A percentile compares a stretch with the other conserved stretches of the same genome.
phyloP scores from a whole-genome alignment of 257 asterid species.

The Datura wrightii region DNA sequence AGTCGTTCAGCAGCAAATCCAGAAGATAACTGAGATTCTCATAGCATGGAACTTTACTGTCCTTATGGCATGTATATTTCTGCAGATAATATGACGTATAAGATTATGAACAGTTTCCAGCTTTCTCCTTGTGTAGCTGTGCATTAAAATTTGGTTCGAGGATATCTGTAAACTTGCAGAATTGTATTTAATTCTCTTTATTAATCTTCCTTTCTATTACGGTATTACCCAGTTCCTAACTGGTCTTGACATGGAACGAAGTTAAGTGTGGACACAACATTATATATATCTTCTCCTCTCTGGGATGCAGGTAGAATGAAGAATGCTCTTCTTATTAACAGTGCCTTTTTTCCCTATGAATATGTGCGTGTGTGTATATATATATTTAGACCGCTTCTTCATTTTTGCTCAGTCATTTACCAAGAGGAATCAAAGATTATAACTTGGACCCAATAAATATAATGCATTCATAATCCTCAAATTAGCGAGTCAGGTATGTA shows the following conservation, averaged over 20 bases:
- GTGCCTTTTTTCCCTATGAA: background rate
- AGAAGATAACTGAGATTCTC: slow-evolving; percentile 14
- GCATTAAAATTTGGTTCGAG: slow-evolving; percentile 22
- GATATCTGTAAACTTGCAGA: background rate
- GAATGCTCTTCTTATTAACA: background rate
- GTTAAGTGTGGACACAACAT: background rate
- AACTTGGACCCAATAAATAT: background rate
- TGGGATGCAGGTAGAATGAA: background rate
- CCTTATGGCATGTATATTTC: background rate
- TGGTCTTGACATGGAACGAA: slow-evolving; percentile 14
- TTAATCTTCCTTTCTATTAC: background rate
- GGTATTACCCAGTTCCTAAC: background rate
- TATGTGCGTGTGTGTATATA: too few relatives aligned
- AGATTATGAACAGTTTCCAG: slow-evolving; percentile 18
- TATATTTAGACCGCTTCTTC: background rate
- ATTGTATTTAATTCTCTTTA: background rate
- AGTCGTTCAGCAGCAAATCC: slow-evolving; percentile 17
- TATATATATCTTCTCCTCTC: background rate
- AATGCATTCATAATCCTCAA: too few relatives aligned
- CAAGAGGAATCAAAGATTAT: background rate
- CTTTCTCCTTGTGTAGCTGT: slow-evolving; percentile 1
- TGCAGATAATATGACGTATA: background rate
- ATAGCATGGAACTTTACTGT: background rate
- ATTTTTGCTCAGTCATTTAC: background rate
- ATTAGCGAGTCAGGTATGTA: background rate